phyloP scores from a whole-genome alignment of 2,329 filamentous ascomycete species.

The Sporothrix humicola region DNA sequence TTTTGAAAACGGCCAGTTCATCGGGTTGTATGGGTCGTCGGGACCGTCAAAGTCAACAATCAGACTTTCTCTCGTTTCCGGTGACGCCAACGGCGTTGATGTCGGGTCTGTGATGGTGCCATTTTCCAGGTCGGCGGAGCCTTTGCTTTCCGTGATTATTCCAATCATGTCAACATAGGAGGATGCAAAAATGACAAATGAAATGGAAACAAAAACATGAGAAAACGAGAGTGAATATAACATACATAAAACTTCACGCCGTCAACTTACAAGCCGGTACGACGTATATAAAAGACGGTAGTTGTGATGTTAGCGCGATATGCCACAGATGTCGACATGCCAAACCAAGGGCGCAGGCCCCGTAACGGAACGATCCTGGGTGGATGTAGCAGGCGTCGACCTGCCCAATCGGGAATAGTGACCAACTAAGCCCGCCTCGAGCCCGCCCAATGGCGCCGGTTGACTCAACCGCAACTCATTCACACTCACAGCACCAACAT shows the following conservation, averaged over 20 bases:
- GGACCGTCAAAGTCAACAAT: slow-evolving; percentile 25
- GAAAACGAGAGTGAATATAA: neutral
- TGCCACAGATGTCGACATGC: too few relatives aligned
- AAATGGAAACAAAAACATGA: neutral
- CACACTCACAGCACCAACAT: too few relatives aligned
- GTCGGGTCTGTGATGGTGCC: neutral
- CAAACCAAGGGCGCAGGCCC: too few relatives aligned
- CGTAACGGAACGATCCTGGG: too few relatives aligned
- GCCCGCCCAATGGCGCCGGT: neutral
- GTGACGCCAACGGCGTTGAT: neutral
- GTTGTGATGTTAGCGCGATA: neutral
- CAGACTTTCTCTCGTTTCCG: neutral
- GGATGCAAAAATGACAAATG: neutral
- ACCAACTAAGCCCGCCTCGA: too few relatives aligned
- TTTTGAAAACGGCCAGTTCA: slow-evolving; percentile 30
- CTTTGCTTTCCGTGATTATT: neutral
- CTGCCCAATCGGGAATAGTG: too few relatives aligned
- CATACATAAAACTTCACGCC: too few relatives aligned
- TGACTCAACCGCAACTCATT: neutral
- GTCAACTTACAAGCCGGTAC: neutral
- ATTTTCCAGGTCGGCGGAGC: neutral
- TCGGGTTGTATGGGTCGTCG: slow-evolving; percentile 19
- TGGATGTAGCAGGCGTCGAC: too few relatives aligned
- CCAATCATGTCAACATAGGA: neutral
- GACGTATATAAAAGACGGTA: neutral